phyloP scores from a whole-genome alignment of 768 basidiomycete species.

The Psilocybe cyanescens region DNA sequence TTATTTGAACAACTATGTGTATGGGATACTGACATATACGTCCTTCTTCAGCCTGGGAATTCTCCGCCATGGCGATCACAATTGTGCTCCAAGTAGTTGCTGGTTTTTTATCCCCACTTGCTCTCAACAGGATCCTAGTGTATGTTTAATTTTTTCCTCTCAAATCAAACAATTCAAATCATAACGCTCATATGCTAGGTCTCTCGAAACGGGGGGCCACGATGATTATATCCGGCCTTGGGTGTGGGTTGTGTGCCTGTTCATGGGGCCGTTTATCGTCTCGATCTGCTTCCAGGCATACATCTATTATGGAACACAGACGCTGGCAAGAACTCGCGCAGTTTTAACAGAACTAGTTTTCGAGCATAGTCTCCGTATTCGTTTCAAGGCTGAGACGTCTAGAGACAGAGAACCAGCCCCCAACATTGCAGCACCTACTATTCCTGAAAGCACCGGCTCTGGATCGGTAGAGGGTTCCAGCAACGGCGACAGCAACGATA shows the following conservation, averaged over 20 bases:
- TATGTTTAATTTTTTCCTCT: slow-evolving; percentile 18
- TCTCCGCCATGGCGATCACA: slow-evolving; percentile 30
- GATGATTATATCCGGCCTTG: slow-evolving; percentile 58
- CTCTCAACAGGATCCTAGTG: slow-evolving; percentile 44
- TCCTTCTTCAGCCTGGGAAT: slow-evolving; percentile 27
- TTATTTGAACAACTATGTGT: not conserved
- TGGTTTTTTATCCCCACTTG: slow-evolving; percentile 42
- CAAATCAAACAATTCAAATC: not conserved
- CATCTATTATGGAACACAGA: slow-evolving; percentile 51
- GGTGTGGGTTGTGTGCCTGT: slow-evolving; percentile 66
- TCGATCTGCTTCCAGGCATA: slow-evolving; percentile 61
- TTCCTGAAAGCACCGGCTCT: not conserved
- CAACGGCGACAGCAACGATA: not conserved
- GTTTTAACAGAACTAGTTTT: slow-evolving; percentile 46
- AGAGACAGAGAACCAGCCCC: slow-evolving; percentile 1
- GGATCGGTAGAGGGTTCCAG: not conserved
- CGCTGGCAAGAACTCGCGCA: slow-evolving; percentile 40
- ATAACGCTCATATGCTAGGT: slow-evolving; percentile 33
- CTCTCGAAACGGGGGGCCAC: slow-evolving; percentile 57
- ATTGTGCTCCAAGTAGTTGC: slow-evolving; percentile 30
- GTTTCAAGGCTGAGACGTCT: slow-evolving; percentile 52
- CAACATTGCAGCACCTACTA: not conserved
- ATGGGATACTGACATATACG: not conserved
- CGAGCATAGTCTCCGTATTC: slow-evolving; percentile 59
- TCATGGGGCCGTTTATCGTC: slow-evolving; percentile 50